Evolutionary conservation across 2,329 filamentous ascomycete genomes (phyloP), one percentile per base, ranked within the genome.

Genomic region (Penicillium brevicompactum): DNA sequence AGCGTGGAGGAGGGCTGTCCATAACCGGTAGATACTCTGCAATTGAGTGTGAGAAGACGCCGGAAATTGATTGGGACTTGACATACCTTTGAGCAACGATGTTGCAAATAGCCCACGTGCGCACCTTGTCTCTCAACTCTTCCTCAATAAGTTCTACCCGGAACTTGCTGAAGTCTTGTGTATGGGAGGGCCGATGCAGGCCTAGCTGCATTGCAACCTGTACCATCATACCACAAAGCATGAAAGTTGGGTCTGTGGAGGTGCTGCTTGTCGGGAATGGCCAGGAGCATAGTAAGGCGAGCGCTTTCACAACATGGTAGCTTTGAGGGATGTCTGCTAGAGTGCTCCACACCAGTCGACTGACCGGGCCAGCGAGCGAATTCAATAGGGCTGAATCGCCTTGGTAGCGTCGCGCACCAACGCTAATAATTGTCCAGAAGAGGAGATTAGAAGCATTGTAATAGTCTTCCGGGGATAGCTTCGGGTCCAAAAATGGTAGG

Each of bases 81-180:
- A 64, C 76, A 61, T 76, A 84, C 82, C 84, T 83, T 64, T 88
- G 85, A 16, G 85, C 84, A 47, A 88, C 85, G 59, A 87, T 83
- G 65, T 88, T 89, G 71, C 86, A 87, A 24, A 85, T 80, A 2
- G 84, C 84, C 86, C 86, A 89, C 2, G 86, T 88, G 59, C 84
- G 80, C 34, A 87, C 78, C 43, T 86, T 80, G 67, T 89, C 86
- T 47, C 81, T 80, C 56, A 87, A 78, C 59, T 87, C 85, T 60
- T 86, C 84, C 51, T 86, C 83, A 46, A 82, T 78, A 18, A 87
- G 70, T 49, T 86, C 75, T 21, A 80, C 72, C 8, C 76, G 72
- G 57, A 80, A 80, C 51, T 80, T 80, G 60, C 74, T 78, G 56
- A 81, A 81, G 62, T 81, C 78, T 58, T 87, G 84, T 3, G 84